phyloP scores from a whole-genome alignment of 495 filamentous ascomycete species.

The Tuber calosporum region DNA sequence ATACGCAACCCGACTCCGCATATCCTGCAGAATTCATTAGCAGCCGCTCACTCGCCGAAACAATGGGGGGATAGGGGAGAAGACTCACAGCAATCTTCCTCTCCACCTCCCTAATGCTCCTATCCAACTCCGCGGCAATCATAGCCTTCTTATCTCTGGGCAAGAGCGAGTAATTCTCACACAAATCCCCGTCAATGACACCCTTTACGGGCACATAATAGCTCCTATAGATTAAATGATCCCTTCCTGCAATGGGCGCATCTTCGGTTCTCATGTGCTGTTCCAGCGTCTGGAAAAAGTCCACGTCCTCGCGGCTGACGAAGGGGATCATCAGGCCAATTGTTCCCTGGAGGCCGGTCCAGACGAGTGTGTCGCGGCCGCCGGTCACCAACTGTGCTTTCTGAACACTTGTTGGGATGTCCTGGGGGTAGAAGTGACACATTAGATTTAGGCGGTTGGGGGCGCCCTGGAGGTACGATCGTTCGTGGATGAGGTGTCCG shows the following conservation, averaged over 20 bases:
- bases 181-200: slow-evolving; percentile 95
- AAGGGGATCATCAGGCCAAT: slow-evolving; percentile 90
- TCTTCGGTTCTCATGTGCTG: slow-evolving; percentile 76
- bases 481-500: slow-evolving; percentile 78
- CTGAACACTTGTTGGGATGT: slow-evolving; percentile 82
- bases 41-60: background rate
- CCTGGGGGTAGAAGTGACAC: slow-evolving; percentile 81
- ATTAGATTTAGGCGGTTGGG: slow-evolving; percentile 76
- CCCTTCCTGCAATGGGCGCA: slow-evolving; percentile 77
- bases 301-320: slow-evolving; percentile 79
- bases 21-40: slow-evolving; percentile 55
- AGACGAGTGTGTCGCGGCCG: slow-evolving; percentile 82
- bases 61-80: background rate
- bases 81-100: slow-evolving; percentile 79
- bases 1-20: slow-evolving; percentile 80
- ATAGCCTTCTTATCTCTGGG: slow-evolving; percentile 81
- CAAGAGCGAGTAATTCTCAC: slow-evolving; percentile 78
- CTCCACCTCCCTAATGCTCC: slow-evolving; percentile 84
- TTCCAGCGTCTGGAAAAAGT: slow-evolving; percentile 94
- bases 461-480: slow-evolving; percentile 79
- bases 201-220: slow-evolving; percentile 98
- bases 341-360: slow-evolving; percentile 90
- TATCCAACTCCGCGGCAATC: slow-evolving; percentile 87
- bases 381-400: slow-evolving; percentile 87
- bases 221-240: slow-evolving; percentile 87